Percentiles rank a stretch among this genome's conserved stretches.
Conservation (phyloP, 306 rosid genomes). For the Argentina anserina region DNA sequence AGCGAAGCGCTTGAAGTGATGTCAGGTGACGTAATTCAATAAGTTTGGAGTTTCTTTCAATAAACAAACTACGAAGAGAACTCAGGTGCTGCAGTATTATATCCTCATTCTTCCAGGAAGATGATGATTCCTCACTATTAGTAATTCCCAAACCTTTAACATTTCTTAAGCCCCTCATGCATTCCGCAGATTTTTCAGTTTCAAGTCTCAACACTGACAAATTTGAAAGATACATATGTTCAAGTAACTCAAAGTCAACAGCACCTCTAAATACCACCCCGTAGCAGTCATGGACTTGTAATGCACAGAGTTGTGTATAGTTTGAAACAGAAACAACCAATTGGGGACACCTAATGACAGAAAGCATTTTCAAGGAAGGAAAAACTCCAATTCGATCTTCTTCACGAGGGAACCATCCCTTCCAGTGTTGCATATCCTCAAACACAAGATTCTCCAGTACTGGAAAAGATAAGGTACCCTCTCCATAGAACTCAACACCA, state of each 20-base stretch:
- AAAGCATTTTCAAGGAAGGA: neutral
- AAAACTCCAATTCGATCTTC: neutral
- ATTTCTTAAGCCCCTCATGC: neutral
- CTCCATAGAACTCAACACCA: slow-evolving; percentile 16
- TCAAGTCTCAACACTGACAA: neutral
- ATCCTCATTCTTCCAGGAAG: no score
- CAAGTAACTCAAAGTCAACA: neutral
- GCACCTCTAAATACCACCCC: neutral
- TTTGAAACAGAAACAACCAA: neutral
- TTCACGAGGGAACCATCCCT: slow-evolving; percentile 1
- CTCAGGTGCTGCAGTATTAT: no score
- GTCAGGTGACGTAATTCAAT: no score
- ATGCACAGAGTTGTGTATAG: neutral
- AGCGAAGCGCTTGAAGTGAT: neutral
- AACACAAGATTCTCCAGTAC: neutral
- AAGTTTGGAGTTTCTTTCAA: no score
- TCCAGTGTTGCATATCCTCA: neutral
- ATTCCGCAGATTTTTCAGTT: neutral
- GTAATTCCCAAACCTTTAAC: neutral
- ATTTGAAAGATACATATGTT: neutral
- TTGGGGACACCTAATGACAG: neutral
- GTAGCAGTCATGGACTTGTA: neutral
- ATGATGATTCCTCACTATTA: neutral
- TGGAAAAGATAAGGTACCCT: neutral
- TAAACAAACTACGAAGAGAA: no score